Evolutionary conservation across 768 basidiomycete genomes (phyloP).

Genomic region (Rhodosporidiobolus odoratus): DNA sequence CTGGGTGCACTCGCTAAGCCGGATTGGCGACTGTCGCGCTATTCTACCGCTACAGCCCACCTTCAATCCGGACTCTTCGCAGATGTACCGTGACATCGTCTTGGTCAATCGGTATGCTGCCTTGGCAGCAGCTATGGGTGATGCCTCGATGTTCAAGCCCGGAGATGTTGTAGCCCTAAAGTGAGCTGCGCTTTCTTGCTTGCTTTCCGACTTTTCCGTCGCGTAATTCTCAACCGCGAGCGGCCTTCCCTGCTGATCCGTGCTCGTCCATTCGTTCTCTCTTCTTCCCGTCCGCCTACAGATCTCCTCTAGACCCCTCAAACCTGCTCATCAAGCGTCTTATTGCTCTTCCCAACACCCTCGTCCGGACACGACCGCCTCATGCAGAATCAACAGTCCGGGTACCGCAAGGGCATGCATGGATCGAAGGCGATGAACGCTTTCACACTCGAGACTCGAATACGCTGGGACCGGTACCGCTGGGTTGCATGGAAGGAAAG

Average conservation of each 20-base stretch:
- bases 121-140: neutral
- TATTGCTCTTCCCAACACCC: constrained; percentile 39
- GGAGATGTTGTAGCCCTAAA: constrained; percentile 41
- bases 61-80: constrained; percentile 41
- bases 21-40: neutral
- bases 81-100: constrained; percentile 39
- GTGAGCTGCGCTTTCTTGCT: constrained; percentile 2
- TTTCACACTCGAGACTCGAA: constrained; percentile 40
- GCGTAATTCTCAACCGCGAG: no score
- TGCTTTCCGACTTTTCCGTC: neutral
- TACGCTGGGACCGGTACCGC: constrained; percentile 38
- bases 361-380: constrained; percentile 37
- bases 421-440: constrained; percentile 43
- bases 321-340: constrained; percentile 40
- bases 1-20: no score
- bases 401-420: constrained; percentile 29
- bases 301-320: constrained; percentile 32
- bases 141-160: constrained; percentile 14
- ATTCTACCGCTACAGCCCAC: constrained; percentile 34
- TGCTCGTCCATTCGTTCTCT: neutral
- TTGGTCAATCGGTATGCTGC: constrained; percentile 38
- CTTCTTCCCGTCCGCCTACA: neutral
- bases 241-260: neutral
- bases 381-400: constrained; percentile 22
- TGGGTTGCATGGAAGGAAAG: constrained; percentile 26